phyloP scores from a whole-genome alignment of 1,139 yeast species.

The Nadsonia starkeyi-henricii region DNA sequence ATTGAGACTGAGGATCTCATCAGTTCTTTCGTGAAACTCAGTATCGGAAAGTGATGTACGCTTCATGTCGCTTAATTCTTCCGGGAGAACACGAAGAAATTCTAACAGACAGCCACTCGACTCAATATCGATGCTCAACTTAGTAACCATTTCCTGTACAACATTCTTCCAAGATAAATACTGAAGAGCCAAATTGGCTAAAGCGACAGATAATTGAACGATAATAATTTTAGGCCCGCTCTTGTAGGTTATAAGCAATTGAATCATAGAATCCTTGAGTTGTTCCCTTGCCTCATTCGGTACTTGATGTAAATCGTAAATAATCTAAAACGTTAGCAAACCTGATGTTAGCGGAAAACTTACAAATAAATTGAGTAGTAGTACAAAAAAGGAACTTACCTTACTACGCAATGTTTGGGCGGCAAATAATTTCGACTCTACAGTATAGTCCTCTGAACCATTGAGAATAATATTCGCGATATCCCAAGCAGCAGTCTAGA shows the following conservation, averaged over 20 bases:
- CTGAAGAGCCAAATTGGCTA: conserved; percentile 75
- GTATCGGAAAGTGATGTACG: conserved; percentile 71
- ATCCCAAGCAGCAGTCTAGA: conserved; percentile 28
- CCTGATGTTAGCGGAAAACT: no score
- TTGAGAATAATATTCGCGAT: conserved; percentile 23
- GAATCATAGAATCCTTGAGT: conserved; percentile 49
- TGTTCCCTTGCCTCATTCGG: conserved; percentile 38
- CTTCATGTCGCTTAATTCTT: conserved; percentile 69
- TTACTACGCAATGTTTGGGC: conserved; percentile 74
- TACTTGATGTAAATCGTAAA: conserved; percentile 71
- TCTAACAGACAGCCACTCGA: conserved; percentile 43
- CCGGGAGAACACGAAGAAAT: conserved; percentile 78
- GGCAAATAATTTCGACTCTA: conserved; percentile 56
- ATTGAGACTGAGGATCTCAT: conserved; percentile 48
- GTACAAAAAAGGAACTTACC: neutral
- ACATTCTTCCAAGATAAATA: conserved; percentile 60
- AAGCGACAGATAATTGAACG: conserved; percentile 66
- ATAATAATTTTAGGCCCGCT: conserved; percentile 42
- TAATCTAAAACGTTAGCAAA: no score
- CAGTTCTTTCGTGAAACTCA: conserved; percentile 54
- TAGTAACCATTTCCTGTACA: conserved; percentile 47
- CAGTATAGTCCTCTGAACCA: conserved; percentile 11
- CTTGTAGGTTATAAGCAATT: conserved; percentile 37
- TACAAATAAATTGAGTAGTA: conserved; percentile 26
- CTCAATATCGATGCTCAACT: conserved; percentile 28